Evolutionary conservation across 2,329 filamentous ascomycete genomes (phyloP), one percentile per base, ranked within the genome.

Genomic region (Aphanocladium album): DNA sequence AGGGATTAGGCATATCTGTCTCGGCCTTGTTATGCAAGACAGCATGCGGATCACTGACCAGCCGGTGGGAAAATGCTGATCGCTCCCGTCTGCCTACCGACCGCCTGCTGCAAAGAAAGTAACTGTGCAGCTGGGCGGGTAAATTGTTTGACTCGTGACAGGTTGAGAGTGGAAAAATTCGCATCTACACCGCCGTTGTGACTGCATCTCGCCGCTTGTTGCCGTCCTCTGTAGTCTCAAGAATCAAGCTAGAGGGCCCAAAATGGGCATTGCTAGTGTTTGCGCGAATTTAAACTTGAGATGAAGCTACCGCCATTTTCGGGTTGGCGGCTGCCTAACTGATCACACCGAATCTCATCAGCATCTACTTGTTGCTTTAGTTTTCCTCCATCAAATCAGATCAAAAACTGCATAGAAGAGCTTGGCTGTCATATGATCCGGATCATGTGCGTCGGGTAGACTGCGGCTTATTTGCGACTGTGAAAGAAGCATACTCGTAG

Each of bases 21-120:
- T 43, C 37, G 45, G 45, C 43, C 47, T 8, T 51, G 35, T 37
- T 52, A 59, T 59, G 57, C 57, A 59, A 59, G 47, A 52, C 47
- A 59, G 37, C 27, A 35, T 52, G 57, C 57, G 47, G 46, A 47
- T 52, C 57, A 59, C 47, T 45, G 30, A 52, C 5, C 19, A n/a
- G 21, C 33, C 43, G 45, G 23, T 16, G 21, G 23, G 14, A 19
- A 46, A 37, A n/a, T 37, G 25, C 49, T 59, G 57, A 52, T 59
- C 57, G n/a, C 37, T 39, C 47, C 25, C 56, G 47, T 52, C 14
- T 37, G 35, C 37, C 17, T 16, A 51, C 46, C 47, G 27, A 52
- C 47, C 57, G 37, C 30, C 19, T 27, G 8, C 12, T 21, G 27
- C 23, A n/a, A n/a, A 9, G 11, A 39, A 8, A 30, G 45, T 2